Percentiles rank a stretch among this genome's conserved stretches.
Conservation (phyloP, 805 yeast genomes). For the Blastobotrys peoriensis region DNA sequence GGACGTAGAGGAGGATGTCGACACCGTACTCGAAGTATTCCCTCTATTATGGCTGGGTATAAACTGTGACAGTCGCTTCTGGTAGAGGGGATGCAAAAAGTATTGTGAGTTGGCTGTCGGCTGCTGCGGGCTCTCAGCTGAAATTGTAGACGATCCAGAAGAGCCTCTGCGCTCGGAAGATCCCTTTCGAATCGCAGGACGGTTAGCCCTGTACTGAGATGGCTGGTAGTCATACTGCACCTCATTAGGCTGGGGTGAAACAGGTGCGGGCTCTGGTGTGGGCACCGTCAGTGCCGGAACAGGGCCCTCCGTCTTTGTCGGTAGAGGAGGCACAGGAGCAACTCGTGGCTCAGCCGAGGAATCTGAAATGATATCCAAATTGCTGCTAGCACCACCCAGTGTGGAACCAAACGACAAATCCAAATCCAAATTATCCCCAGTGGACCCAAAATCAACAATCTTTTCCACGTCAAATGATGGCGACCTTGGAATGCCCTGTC, state of each 20-base stretch:
- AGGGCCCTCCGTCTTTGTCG: background rate
- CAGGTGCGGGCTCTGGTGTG: background rate
- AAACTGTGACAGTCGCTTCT: slow-evolving; percentile 15
- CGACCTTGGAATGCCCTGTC: background rate
- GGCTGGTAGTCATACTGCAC: background rate
- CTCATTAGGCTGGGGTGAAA: background rate
- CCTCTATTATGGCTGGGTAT: slow-evolving; percentile 4
- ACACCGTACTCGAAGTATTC: background rate
- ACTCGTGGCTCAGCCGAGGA: too few species aligned
- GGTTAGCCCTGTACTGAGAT: background rate
- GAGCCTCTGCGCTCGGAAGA: background rate
- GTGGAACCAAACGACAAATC: background rate
- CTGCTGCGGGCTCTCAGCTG: background rate
- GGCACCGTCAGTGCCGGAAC: background rate
- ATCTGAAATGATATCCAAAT: too few species aligned
- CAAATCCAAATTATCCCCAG: background rate
- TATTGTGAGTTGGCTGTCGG: slow-evolving; percentile 1
- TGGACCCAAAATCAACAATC: background rate
- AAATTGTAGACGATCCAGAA: background rate
- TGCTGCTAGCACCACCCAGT: background rate
- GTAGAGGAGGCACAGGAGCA: too few species aligned
- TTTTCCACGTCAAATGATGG: background rate
- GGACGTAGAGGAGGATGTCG: slow-evolving; percentile 1
- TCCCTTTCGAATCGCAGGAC: background rate
- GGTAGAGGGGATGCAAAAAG: slow-evolving; percentile 17